Conservation (phyloP, 768 basidiomycete species). For the Leucosporidium yakuticum region DNA sequence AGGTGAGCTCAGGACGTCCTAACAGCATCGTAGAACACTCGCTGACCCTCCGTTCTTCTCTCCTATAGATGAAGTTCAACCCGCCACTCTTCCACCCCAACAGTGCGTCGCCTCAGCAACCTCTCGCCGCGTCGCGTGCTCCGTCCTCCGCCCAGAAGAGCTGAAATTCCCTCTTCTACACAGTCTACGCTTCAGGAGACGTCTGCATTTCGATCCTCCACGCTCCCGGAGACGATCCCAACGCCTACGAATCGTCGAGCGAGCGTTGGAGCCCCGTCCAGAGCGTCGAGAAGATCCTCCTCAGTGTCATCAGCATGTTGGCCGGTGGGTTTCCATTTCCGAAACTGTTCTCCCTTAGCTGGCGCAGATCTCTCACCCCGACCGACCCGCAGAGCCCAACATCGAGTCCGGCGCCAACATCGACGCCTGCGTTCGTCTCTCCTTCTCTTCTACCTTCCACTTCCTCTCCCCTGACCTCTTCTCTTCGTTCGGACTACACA, state of each 20-base stretch:
- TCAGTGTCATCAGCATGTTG: slow-evolving; percentile 90
- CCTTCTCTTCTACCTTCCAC: not conserved
- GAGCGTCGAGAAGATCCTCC: slow-evolving; percentile 89
- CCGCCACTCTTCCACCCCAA: slow-evolving; percentile 97
- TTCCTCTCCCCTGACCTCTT: not conserved
- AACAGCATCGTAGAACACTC: no score
- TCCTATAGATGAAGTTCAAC: slow-evolving; percentile 76
- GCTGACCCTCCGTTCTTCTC: not conserved
- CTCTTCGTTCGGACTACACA: not conserved
- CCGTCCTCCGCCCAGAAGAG: not conserved
- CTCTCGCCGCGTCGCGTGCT: not conserved
- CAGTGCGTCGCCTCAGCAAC: slow-evolving; percentile 53
- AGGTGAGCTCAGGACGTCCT: slow-evolving; percentile 41
- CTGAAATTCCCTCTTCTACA: not conserved
- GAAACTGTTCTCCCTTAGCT: not conserved
- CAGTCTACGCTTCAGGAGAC: slow-evolving; percentile 91
- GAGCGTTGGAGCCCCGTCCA: slow-evolving; percentile 99
- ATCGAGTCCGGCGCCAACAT: slow-evolving; percentile 96
- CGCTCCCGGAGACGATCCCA: slow-evolving; percentile 57
- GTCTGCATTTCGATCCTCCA: slow-evolving; percentile 99
- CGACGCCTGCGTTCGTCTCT: slow-evolving; percentile 35
- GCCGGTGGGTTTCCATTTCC: slow-evolving; percentile 55
- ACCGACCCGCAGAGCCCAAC: slow-evolving; percentile 80
- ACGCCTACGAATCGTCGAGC: slow-evolving; percentile 85
- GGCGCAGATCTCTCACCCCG: not conserved